phyloP scores from a whole-genome alignment of 2,329 filamentous ascomycete genomes.

The Paramyrothecium roridum region DNA sequence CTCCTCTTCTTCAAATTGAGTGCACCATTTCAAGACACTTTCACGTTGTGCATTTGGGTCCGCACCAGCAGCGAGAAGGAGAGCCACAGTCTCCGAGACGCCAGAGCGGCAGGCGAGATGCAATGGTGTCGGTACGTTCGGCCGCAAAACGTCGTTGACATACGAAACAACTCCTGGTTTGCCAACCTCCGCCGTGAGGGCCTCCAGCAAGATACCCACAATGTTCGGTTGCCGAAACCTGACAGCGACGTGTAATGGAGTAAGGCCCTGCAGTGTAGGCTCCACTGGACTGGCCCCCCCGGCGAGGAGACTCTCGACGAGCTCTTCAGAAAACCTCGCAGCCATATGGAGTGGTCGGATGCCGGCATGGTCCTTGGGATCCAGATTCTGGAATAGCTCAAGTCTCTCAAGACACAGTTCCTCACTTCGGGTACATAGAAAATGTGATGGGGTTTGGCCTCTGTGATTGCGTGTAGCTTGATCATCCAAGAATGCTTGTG shows the following conservation, averaged over 20 bases:
- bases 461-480: slow-evolving; percentile 11
- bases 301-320: slow-evolving; percentile 24
- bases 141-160: neutral
- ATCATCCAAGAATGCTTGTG: neutral
- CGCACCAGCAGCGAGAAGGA: slow-evolving; percentile 22
- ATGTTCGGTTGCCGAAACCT: slow-evolving; percentile 27
- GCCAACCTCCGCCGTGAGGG: slow-evolving; percentile 1
- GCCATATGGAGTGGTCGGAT: slow-evolving; percentile 20
- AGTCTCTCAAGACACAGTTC: slow-evolving; percentile 9
- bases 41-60: slow-evolving; percentile 1
- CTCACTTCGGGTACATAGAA: slow-evolving; percentile 7
- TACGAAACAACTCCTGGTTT: neutral
- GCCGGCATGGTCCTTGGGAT: slow-evolving; percentile 9
- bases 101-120: slow-evolving; percentile 21
- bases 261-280: slow-evolving; percentile 28
- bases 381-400: neutral
- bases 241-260: slow-evolving; percentile 36
- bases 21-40: neutral
- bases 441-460: slow-evolving; percentile 17
- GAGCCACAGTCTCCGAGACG: slow-evolving; percentile 17
- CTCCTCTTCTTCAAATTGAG: neutral
- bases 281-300: slow-evolving; percentile 30
- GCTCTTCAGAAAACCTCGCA: slow-evolving; percentile 12
- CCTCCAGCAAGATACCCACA: slow-evolving; percentile 23
- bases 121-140: slow-evolving; percentile 9